Percentiles rank a stretch among this genome's conserved stretches.
phyloP scores from a whole-genome alignment of 169 alveolate species.

The Plasmodium fragile region DNA sequence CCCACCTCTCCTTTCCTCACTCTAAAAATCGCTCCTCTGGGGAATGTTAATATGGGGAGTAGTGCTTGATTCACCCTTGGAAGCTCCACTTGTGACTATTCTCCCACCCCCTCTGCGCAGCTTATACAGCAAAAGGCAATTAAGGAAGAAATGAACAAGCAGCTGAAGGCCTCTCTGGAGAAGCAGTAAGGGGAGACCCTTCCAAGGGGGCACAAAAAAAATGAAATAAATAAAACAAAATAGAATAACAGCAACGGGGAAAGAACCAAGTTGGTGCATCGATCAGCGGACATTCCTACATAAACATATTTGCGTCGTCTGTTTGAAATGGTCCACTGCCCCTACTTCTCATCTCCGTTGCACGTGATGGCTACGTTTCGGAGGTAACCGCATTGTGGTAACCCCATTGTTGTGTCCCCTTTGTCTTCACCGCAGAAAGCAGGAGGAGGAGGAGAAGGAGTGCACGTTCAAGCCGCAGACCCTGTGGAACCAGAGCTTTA shows the following conservation, averaged over 20 bases:
- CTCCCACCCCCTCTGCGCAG: not conserved
- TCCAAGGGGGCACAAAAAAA: not conserved
- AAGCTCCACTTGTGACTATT: not conserved
- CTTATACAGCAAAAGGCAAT: constrained; percentile 73
- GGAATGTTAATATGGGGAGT: not conserved
- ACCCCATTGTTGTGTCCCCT: not conserved
- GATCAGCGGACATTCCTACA: not conserved
- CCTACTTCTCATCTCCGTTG: not conserved
- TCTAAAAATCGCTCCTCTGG: not conserved
- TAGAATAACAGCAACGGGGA: not conserved
- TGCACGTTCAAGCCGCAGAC: constrained; percentile 73
- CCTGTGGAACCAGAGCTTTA: constrained; percentile 68
- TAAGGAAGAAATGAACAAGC: constrained; percentile 67
- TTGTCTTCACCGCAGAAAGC: constrained; percentile 19
- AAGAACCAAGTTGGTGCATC: not conserved
- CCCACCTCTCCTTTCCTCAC: not conserved
- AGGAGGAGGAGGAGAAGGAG: constrained; percentile 68
- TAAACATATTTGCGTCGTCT: not conserved
- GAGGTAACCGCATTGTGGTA: not conserved
- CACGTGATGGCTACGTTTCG: not conserved
- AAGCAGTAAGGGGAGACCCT: constrained; percentile 28
- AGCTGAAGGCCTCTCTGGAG: constrained; percentile 63
- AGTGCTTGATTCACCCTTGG: not conserved
- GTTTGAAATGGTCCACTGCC: not conserved
- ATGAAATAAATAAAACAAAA: not conserved